These are phyloP conservation scores for Cantharellus anzutake DNA, from an alignment of 768 basidiomycete genomes.

Conservation along the genomic window DNA sequence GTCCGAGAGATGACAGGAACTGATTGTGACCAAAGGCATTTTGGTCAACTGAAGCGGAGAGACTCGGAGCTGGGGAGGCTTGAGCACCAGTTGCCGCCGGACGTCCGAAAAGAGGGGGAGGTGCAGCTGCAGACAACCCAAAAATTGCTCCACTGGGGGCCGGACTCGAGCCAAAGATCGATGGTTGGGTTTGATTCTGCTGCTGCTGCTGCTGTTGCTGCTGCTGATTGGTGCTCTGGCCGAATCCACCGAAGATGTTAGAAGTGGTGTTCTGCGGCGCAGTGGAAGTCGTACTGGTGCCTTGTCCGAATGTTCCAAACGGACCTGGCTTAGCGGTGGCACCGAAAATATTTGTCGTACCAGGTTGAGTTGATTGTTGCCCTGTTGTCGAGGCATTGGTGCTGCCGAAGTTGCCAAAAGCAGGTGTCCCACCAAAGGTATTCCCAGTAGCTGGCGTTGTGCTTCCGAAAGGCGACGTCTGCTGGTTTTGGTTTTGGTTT, in stretches of 20 bases:
- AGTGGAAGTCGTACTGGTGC: neutral
- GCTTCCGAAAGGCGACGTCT: neutral
- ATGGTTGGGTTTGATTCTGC: constrained; percentile 22
- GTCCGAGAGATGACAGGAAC: neutral
- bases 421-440: too few species aligned
- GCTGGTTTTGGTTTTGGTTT: neutral
- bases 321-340: neutral
- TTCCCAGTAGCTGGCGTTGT: too few species aligned
- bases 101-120: neutral
- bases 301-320: neutral
- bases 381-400: too few species aligned
- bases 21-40: constrained; percentile 9
- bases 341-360: neutral
- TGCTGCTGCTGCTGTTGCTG: constrained; percentile 23
- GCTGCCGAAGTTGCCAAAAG: too few species aligned
- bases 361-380: constrained; percentile 2
- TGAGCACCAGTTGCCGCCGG: constrained; percentile 1
- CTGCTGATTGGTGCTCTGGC: constrained; percentile 11
- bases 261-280: neutral
- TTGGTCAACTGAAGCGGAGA: constrained; percentile 79
- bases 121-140: neutral
- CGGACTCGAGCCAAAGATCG: constrained; percentile 8
- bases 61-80: constrained; percentile 26
- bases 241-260: constrained; percentile 12
- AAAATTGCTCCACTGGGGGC: constrained; percentile 10